Conservation (phyloP, 192 early-diverging fungal genomes). For the Backusella australiensis region DNA sequence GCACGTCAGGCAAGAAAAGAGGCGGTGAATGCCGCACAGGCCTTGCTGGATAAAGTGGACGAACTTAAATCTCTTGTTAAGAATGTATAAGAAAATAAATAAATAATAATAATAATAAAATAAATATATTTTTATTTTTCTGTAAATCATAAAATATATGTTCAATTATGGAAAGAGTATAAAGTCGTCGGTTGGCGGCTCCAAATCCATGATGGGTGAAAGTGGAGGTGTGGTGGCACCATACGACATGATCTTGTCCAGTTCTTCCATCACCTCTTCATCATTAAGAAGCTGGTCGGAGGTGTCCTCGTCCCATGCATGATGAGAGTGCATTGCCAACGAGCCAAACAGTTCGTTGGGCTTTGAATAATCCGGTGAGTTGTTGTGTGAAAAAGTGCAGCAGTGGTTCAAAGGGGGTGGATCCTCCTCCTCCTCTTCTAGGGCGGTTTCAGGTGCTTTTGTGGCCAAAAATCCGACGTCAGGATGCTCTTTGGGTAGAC, state of each 20-base stretch:
- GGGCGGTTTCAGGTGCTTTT: not conserved
- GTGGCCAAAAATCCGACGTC: not conserved
- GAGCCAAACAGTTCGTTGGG: not conserved
- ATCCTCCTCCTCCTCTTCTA: not conserved
- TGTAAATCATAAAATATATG: too few relatives aligned
- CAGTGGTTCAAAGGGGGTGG: not conserved
- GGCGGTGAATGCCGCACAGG: not conserved
- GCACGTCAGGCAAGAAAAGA: constrained; percentile 10
- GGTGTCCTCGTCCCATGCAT: not conserved
- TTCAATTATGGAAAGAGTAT: not conserved
- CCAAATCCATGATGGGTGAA: not conserved
- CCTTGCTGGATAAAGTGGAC: constrained; percentile 11
- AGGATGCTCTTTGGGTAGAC: not conserved
- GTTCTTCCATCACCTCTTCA: not conserved
- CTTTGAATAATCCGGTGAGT: not conserved
- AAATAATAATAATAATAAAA: not conserved
- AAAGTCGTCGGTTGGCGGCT: not conserved
- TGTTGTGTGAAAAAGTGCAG: not conserved
- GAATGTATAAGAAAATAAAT: not conserved
- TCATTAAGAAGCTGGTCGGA: not conserved
- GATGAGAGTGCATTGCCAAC: not conserved
- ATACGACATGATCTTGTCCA: not conserved
- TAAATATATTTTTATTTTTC: not conserved
- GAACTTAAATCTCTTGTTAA: constrained; percentile 13
- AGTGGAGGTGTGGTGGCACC: not conserved